Evolutionary conservation across 1,284 basidiomycete species (phyloP).

Genomic region (Macrocystidia cucumis): DNA sequence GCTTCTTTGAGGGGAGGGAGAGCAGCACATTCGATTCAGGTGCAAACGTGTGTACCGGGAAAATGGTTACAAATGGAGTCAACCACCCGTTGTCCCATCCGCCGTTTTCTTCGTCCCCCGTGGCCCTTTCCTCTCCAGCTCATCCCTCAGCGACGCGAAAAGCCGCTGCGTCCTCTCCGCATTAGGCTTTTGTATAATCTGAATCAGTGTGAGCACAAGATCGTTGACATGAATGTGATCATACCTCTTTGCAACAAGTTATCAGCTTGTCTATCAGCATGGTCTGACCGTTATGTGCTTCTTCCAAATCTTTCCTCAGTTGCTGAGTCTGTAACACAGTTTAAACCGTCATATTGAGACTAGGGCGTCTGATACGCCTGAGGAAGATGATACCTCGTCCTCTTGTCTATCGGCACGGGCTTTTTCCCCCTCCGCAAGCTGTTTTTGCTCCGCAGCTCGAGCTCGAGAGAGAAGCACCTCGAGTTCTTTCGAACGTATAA

Average conservation of each 20-base stretch:
- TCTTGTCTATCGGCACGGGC: conserved; percentile 56
- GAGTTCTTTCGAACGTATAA: conserved; percentile 81
- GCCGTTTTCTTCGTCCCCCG: conserved; percentile 28
- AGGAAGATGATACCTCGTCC: conserved; percentile 61
- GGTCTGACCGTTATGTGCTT: conserved; percentile 64
- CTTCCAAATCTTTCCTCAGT: conserved; percentile 66
- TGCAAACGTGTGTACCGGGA: no score
- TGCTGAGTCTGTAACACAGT: conserved; percentile 43
- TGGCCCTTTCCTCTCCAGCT: conserved; percentile 61
- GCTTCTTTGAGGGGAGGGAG: no score
- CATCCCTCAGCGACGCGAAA: conserved; percentile 72
- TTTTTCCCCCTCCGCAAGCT: conserved; percentile 68
- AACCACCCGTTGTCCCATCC: conserved; percentile 44
- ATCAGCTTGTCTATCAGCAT: conserved; percentile 74
- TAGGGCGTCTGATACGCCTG: no score
- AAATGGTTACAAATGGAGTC: conserved; percentile 8
- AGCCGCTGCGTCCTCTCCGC: conserved; percentile 72
- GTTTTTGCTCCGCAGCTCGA: conserved; percentile 76
- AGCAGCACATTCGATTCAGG: no score
- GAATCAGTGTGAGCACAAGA: conserved; percentile 16
- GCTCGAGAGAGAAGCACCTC: conserved; percentile 78
- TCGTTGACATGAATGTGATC: conserved; percentile 15
- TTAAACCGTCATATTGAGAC: not conserved
- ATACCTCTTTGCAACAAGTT: conserved; percentile 76
- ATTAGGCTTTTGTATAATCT: conserved; percentile 52